Base-by-base conservation (phyloP, 2,329 filamentous ascomycete genomes). In the Albophoma yamanashiensis region DNA sequence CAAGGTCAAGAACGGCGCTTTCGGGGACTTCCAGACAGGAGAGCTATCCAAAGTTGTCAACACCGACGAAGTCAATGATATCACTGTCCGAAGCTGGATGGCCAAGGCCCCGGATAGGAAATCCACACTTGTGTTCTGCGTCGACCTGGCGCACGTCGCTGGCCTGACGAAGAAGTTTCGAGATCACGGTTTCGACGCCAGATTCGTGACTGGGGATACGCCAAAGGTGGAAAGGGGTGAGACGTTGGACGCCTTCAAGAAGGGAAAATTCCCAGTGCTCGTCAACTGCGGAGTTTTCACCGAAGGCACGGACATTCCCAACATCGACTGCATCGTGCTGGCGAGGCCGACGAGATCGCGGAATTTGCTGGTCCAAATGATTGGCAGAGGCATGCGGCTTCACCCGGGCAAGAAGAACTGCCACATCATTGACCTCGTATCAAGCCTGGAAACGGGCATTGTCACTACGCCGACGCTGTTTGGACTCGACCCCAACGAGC, bases 361-460 rank as follows among this genome's bases (percentile, higher is more conserved):
- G n/a, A 97, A 97, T 67, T 78, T 99, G 2, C 83, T 99, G 1
- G 86, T 97, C 0, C 94, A 99, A 74, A 99, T 99, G 94, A 96
- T 99, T 63, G 94, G 94, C 0, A 84, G 94, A 67, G 94, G 94
- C 5, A 89, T 99, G 85, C 85, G 94, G 50, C 76, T 97, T 45
- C 82, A 91, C 70, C 79, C 86, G 0, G 89, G 83, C 15, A 99
- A 99, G 73, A 77, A 86, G 45, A 85, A 97, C 69, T 99, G 94
- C 66, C 94, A 97, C 71, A 81, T 99, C 62, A 95, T 99, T 68
- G 94, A 99, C 73, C 92, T 99, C 85, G 94, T 97, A 0, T 89
- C 92, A 0, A 91, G 87, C 43, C 77, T 97, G 27, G 85, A 87
- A 58, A 89, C 87, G 0, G 94, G 94, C 5, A 89, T 99, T 58